A percentile compares a stretch with the other conserved stretches of the same genome.
Evolutionary conservation across 2,329 filamentous ascomycete genomes (phyloP).

Genomic region (Claviceps humidiphila): DNA sequence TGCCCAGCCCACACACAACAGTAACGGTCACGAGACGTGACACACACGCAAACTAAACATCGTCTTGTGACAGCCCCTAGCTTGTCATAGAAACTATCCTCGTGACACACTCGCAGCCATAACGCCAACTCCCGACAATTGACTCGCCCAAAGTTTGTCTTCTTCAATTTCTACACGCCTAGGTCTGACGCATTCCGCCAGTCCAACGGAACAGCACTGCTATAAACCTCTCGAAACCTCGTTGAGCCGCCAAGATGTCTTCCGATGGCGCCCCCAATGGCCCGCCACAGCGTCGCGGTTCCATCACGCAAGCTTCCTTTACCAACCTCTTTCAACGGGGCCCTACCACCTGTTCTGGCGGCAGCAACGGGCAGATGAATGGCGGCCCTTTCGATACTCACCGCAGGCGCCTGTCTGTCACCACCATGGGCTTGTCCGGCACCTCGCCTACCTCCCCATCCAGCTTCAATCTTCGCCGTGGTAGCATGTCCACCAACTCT

Average conservation of each 20-base stretch:
- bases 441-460: conserved; percentile 46
- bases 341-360: conserved; percentile 31
- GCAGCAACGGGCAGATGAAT: conserved; percentile 24
- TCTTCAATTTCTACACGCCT: not conserved
- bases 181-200: not conserved
- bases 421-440: conserved; percentile 61
- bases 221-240: not conserved
- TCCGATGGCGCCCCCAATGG: conserved; percentile 22
- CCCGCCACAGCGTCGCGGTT: conserved; percentile 38
- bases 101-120: not conserved
- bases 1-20: not conserved
- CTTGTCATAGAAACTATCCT: not conserved
- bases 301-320: conserved; percentile 43
- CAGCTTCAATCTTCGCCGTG: conserved; percentile 43
- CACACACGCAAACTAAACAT: not conserved
- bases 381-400: conserved; percentile 37
- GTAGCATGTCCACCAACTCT: conserved; percentile 57
- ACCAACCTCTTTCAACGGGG: conserved; percentile 46
- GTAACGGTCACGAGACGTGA: not conserved
- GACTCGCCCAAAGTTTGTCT: not conserved
- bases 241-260: conserved; percentile 16
- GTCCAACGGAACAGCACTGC: conserved; percentile 3
- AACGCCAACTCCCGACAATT: not conserved
- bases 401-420: conserved; percentile 60
- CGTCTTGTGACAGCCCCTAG: not conserved